These are phyloP conservation scores for Suzukiozyma palmioleophila DNA, from an alignment of 1,139 yeast genomes.

Conservation along the genomic window DNA sequence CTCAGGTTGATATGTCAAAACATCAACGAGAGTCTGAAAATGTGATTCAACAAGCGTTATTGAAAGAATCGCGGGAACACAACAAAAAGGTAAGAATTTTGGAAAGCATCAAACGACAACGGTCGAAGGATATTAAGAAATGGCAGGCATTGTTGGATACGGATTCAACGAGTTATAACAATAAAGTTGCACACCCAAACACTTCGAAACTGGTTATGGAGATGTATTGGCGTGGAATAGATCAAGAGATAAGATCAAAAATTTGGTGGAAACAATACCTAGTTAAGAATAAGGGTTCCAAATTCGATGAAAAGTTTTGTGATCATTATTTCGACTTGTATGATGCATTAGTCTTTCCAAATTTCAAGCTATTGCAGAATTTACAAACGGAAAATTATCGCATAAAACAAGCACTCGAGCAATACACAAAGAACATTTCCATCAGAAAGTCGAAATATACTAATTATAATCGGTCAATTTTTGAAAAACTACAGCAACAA, in stretches of 20 bases:
- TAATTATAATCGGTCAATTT: neutral
- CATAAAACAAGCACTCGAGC: neutral
- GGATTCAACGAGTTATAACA: neutral
- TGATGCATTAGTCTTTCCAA: constrained; percentile 4
- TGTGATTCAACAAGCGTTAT: constrained; percentile 45
- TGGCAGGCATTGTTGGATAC: constrained; percentile 35
- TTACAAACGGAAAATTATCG: neutral
- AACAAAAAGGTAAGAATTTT: constrained; percentile 22
- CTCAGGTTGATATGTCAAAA: constrained; percentile 45
- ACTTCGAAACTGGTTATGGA: constrained; percentile 15
- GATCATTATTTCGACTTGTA: constrained; percentile 13
- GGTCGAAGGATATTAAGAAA: constrained; percentile 27
- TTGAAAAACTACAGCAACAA: neutral
- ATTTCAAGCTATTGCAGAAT: constrained; percentile 6
- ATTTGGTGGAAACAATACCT: constrained; percentile 46
- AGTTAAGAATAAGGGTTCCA: constrained; percentile 27
- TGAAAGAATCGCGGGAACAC: constrained; percentile 33
- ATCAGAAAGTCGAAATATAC: neutral
- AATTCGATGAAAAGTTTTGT: constrained; percentile 15
- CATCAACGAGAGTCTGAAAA: constrained; percentile 55
- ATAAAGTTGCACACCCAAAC: constrained; percentile 3
- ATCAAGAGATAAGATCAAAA: constrained; percentile 38
- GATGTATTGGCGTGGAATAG: constrained; percentile 70
- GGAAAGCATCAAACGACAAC: constrained; percentile 22
- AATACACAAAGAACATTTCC: neutral